Base-by-base conservation (phyloP, 805 yeast species). In the Lipomyces yamadae region DNA sequence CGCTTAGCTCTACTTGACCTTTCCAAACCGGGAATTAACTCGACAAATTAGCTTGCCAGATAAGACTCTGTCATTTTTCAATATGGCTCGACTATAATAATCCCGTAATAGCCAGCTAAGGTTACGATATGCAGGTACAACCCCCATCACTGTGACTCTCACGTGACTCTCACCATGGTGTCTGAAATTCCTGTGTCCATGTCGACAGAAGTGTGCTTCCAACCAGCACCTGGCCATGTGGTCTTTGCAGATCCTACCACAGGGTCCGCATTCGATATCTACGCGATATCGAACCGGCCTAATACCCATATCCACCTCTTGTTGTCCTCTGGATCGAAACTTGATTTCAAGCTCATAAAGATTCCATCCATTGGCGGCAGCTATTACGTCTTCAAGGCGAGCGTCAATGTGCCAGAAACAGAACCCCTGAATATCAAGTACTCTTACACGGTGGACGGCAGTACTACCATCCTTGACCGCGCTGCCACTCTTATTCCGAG, bases 371-470 rank as follows among this genome's bases (percentile, higher is more conserved):
- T 52, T 13, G 55, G 55, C 8, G 8, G 3, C 13, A 32, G 30
- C 55, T 52, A 52, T 18, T 52, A 52, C 33, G 24, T 13, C 33
- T 52, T 52, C 33, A 24, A 52, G 13, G 33, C 55, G 18, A 11
- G 11, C 29, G 55, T 52, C 33, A 13, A 52, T 4, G 6, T 29
- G 55, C 29, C 7, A 52, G 55, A 52, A 24, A 37, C 0, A 4
- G 55, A 52, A 4, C 55, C 33, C 13, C 55, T 52, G 29, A 52
- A n/a, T 29, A 15, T 52, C n/a, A 24, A 8, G 2, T 52, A 52
- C 55, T 52, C 55, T 4, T 52, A 52, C 33, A 24, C n/a, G 3
- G 55, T 52, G 55, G 55, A 52, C 13, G 55, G 55, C 13, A 30
- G 18, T 4, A 52, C 30, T 3, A 11, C 11, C 33, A 30, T 15